Evolutionary conservation across 352 stramenopile genomes (phyloP).

Genomic region (Pythium insidiosum): DNA sequence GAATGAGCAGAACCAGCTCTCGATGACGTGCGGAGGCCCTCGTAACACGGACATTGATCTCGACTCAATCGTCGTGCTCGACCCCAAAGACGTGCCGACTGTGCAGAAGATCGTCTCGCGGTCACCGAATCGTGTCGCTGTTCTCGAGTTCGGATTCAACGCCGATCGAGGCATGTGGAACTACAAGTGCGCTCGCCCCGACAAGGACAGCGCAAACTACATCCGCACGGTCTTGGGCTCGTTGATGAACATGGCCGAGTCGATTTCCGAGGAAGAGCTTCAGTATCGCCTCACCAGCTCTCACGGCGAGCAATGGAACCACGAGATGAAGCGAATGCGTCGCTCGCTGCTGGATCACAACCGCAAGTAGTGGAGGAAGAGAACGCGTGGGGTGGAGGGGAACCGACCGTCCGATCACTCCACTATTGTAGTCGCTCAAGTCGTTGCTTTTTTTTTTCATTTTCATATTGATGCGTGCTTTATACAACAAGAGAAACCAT

Average conservation of each 20-base stretch:
- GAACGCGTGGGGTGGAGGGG: too few species aligned
- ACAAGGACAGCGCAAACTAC: slow-evolving; percentile 88
- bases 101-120: slow-evolving; percentile 62
- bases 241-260: slow-evolving; percentile 88
- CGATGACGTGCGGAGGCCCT: slow-evolving; percentile 64
- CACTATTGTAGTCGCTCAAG: too few species aligned
- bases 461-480: too few species aligned
- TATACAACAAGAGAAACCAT: too few species aligned
- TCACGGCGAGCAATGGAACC: slow-evolving; percentile 71
- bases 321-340: slow-evolving; percentile 76
- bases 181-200: slow-evolving; percentile 81
- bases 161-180: slow-evolving; percentile 85
- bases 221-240: slow-evolving; percentile 86
- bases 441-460: too few species aligned
- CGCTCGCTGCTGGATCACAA: slow-evolving; percentile 54
- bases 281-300: slow-evolving; percentile 78
- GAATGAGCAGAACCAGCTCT: slow-evolving; percentile 46
- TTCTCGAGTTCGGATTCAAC: slow-evolving; percentile 86
- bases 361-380: too few species aligned
- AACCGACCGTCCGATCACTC: too few species aligned
- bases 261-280: slow-evolving; percentile 87
- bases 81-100: slow-evolving; percentile 60
- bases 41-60: slow-evolving; percentile 76
- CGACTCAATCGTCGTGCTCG: slow-evolving; percentile 72
- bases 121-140: slow-evolving; percentile 45